Conservation (phyloP, 148 eudicot species). For the Amaranthus cruentus region DNA sequence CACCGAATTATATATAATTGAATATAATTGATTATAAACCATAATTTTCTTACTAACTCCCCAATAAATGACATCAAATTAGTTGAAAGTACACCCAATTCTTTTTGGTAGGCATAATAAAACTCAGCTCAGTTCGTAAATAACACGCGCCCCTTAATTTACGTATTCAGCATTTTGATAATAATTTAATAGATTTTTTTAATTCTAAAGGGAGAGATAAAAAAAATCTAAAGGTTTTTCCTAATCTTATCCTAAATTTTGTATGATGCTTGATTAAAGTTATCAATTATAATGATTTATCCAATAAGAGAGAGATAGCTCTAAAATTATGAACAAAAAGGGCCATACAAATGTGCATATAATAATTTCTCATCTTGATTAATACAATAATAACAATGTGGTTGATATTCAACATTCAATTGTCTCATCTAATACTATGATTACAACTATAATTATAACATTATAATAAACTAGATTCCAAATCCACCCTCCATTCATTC, state of each 20-base stretch:
- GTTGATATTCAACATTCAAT: conserved; percentile 20
- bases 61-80: neutral
- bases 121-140: too few relatives aligned
- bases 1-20: conserved; percentile 22
- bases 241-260: neutral
- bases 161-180: too few relatives aligned
- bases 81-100: too few relatives aligned
- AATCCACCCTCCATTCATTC: neutral
- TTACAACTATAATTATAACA: conserved; percentile 11
- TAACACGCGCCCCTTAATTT: too few relatives aligned
- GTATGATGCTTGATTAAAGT: neutral
- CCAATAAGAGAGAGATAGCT: neutral
- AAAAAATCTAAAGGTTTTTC: too few relatives aligned
- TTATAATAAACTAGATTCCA: neutral
- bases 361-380: neutral
- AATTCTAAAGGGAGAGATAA: too few relatives aligned
- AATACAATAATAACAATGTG: conserved; percentile 15
- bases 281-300: neutral
- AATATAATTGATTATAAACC: conserved; percentile 7
- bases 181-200: too few relatives aligned
- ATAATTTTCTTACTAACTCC: neutral
- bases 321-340: conserved; percentile 11
- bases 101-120: too few relatives aligned
- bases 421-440: conserved; percentile 17
- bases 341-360: conserved; percentile 1